Base-by-base conservation (phyloP, 371 early-diverging fungal genomes). In the Actinomortierella ambigua region DNA sequence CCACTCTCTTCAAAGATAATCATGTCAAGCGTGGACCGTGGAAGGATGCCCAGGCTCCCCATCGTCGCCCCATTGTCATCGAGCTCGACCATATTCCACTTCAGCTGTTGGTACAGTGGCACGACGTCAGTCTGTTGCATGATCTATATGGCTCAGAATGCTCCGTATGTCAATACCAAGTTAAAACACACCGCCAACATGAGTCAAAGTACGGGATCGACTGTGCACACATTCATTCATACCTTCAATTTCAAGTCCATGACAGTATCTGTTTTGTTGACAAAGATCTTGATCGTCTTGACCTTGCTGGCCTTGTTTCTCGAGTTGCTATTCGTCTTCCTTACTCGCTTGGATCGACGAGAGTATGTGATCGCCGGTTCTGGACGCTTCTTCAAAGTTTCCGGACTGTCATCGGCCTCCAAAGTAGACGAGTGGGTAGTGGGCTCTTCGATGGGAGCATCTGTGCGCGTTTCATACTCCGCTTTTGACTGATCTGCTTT, bases 221-320 rank as follows among this genome's bases (percentile, higher is more conserved):
- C 44, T 20, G 41, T 11, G 3, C 46, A 26, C 24, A 34, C 11
- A 28, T 48, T 13, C 46, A 8, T 14, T 8, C 9, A 40, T 61
- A 65, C 75, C 63, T 63, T 73, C 17, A 60, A n/a, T 43, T 73
- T 73, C 26, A 73, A 34, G 6, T 67, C 75, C 64, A 67, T 63
- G 23, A 67, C 55, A 4, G 64, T 73, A 9, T 63, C 68, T 24
- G 47, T 24, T 43, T 73, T 73, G 51, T 57, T 55, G 47, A 63
- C 55, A 28, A 8, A 42, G 6, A 73, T 24, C 15, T 18, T 54
- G 41, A 57, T 44, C 43, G 63, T 57, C 23, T 60, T 63, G 34
- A 60, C 63, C 1, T 47, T 52, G 1, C 24, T 57, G 51, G 61
- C 61, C 41, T 41, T 42, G 1, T 53, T 22, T 46, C 50, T 63